A percentile compares a stretch with the other conserved stretches of the same genome.
Conservation (phyloP, 306 rosid genomes). For the Cucumis hystrix region DNA sequence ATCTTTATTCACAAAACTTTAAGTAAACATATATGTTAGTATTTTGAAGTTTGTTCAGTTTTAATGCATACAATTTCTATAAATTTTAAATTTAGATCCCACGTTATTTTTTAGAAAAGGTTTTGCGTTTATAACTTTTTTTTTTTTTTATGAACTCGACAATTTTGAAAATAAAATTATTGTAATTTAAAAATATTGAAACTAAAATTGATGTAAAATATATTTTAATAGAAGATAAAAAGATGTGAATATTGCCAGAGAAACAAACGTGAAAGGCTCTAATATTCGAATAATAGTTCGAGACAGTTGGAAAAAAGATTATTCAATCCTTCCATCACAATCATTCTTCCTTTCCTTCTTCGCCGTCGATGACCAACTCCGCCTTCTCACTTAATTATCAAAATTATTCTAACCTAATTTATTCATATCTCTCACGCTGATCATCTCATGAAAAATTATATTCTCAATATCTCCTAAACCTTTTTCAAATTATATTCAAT, state of each 20-base stretch:
- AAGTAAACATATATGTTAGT: no score
- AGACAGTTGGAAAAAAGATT: not conserved
- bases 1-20: no score
- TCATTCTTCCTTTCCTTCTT: not conserved
- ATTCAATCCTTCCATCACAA: not conserved
- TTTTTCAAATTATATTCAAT: not conserved
- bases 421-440: not conserved
- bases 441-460: not conserved
- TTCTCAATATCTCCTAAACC: not conserved
- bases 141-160: no score
- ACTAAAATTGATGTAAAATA: no score
- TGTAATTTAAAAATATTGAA: no score
- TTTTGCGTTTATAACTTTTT: no score
- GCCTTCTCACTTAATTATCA: not conserved
- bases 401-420: not conserved
- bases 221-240: not conserved
- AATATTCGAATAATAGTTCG: not conserved
- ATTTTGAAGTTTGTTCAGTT: no score
- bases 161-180: no score
- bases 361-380: not conserved
- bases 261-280: not conserved
- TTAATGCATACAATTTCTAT: no score
- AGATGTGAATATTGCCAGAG: not conserved
- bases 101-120: no score
- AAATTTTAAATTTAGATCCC: no score